Conservation (phyloP, 2,329 filamentous ascomycete genomes). For the Aureobasidium uvarum region DNA sequence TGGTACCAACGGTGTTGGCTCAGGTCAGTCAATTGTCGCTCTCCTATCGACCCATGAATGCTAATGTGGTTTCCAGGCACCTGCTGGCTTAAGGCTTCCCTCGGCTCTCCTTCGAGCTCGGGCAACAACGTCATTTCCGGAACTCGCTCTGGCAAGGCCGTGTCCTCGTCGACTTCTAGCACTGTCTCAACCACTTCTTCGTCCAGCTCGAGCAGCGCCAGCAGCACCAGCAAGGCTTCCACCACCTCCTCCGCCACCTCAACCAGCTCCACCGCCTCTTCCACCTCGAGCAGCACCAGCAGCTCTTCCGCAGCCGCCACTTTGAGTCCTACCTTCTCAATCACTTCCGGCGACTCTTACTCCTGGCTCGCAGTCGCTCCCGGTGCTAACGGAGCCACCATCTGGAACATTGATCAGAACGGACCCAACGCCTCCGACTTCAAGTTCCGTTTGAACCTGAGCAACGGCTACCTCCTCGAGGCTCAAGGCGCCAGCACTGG, state of each 20-base stretch:
- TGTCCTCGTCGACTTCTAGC: not conserved
- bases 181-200: not conserved
- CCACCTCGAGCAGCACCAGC: not conserved
- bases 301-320: not conserved
- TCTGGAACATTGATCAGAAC: not conserved
- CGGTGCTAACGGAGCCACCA: not conserved
- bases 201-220: not conserved
- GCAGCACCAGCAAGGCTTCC: not conserved
- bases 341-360: not conserved
- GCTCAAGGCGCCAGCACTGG: not conserved
- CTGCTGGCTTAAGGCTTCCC: constrained; percentile 27
- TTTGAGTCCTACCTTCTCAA: not conserved
- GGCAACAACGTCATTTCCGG: constrained; percentile 28
- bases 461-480: not conserved
- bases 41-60: too few species aligned
- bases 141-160: not conserved
- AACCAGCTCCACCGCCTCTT: not conserved
- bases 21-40: too few species aligned
- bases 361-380: not conserved
- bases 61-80: not conserved
- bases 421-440: not conserved
- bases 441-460: not conserved
- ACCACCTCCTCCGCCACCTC: not conserved
- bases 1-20: constrained; percentile 20
- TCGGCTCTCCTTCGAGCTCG: constrained; percentile 23